Evolutionary conservation across 805 yeast species (phyloP), one percentile per base, ranked within the genome.

Genomic region (Nakazawaea anatomiae): DNA sequence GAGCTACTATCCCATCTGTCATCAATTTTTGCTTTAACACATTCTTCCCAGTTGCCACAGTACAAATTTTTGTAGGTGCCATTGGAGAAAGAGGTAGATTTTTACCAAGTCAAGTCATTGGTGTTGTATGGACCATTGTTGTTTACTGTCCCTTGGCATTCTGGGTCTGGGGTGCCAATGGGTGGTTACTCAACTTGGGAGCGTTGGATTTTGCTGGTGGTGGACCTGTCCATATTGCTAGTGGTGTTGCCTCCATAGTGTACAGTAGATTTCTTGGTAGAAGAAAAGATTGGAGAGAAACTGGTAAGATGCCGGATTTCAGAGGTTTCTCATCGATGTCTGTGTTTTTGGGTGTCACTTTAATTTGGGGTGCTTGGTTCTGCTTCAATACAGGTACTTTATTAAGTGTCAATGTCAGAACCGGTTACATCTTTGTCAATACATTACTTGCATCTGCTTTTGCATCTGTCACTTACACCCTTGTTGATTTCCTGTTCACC

Each of bases 361-460:
- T 74, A 45, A 73, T 74, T 50, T 73, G 76, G 76, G 72, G 68
- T 48, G 71, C 76, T n/a, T 74, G 78, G 79, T 65, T 73, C 50
- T 72, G 77, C 57, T 74, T 74, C 65, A 74, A 74, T 56, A 66
- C 76, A 11, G 79, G 77, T 39, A 73, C 78, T 14, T 60, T 73
- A 44, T 60, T 73, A 11, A 48, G 71, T 2, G 74, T 73, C 42
- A 70, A 64, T 46, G 54, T 57, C 4, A 67, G 79, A 63, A 73
- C 77, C 5, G 76, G 75, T 35, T 73, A 73, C 60, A 73, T 73
- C 46, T 68, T 72, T 64, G 66, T 71, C 48, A 74, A 74, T 57
- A 79, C 85, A 4, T 73, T 77, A 55, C 59, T 79, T 14, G 79
- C 82, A 0, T 80, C 83, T 1, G 64, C 76, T 1, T 65, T 67